Percentiles rank a stretch among this genome's conserved stretches.
These are phyloP conservation scores for Acorus calamus DNA, from an alignment of 106 monocot genomes.

Conservation along the genomic window DNA sequence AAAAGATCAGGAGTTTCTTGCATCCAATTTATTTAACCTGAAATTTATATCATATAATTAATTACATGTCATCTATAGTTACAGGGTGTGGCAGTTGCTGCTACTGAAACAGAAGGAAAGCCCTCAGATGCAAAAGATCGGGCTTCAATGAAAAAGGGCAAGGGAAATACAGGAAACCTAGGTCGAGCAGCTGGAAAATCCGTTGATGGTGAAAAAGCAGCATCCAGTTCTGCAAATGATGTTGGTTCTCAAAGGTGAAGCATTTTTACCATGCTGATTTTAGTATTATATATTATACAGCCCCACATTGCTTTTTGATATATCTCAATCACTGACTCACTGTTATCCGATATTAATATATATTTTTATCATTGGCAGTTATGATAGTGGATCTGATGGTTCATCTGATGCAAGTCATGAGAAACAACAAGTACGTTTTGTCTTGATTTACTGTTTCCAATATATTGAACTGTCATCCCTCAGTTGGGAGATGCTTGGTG, in stretches of 20 bases:
- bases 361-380: not conserved
- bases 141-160: not conserved
- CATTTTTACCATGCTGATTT: too few species aligned
- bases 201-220: not conserved
- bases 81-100: too few species aligned
- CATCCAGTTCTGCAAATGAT: not conserved
- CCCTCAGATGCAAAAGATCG: not conserved
- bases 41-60: too few species aligned
- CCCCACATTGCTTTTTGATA: not conserved
- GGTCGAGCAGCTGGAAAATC: not conserved
- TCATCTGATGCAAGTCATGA: conserved; percentile 12
- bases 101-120: too few species aligned
- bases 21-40: too few species aligned
- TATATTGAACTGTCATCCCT: not conserved
- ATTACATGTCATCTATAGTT: too few species aligned
- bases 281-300: too few species aligned
- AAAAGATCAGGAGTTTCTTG: too few species aligned
- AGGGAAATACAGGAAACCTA: not conserved
- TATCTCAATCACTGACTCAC: not conserved
- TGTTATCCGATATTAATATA: not conserved
- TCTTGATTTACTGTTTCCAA: not conserved
- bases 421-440: conserved; percentile 2
- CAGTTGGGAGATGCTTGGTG: too few species aligned
- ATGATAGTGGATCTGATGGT: conserved; percentile 16
- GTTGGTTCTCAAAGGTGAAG: not conserved